A percentile compares a stretch with the other conserved stretches of the same genome.
Evolutionary conservation across 805 yeast genomes (phyloP).

Genomic region (Zygotorulaspora danielsina): DNA sequence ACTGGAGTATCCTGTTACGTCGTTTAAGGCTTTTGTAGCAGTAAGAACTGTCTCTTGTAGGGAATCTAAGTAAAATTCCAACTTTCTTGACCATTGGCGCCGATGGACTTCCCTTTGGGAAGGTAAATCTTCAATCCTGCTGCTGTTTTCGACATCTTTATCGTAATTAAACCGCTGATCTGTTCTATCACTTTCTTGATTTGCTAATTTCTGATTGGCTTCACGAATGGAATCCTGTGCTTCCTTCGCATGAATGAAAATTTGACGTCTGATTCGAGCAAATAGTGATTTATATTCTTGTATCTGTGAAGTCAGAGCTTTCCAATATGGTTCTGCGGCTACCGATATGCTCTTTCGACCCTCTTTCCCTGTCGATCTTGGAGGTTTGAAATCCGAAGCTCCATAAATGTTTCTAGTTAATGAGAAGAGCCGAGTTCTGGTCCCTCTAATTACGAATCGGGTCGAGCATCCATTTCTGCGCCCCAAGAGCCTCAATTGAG

Average conservation of each 20-base stretch:
- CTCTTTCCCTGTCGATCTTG: background rate
- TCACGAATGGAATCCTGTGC: slow-evolving; percentile 37
- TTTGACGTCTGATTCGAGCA: slow-evolving; percentile 15
- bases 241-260: slow-evolving; percentile 22
- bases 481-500: background rate
- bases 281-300: slow-evolving; percentile 8
- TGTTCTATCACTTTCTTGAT: slow-evolving; percentile 36
- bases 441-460: too few relatives aligned
- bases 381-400: slow-evolving; percentile 1
- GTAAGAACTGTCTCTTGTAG: slow-evolving; percentile 54
- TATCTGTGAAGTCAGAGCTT: slow-evolving; percentile 12
- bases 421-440: background rate
- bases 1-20: slow-evolving; percentile 83
- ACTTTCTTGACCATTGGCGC: slow-evolving; percentile 40
- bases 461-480: too few relatives aligned
- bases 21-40: slow-evolving; percentile 71
- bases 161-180: slow-evolving; percentile 35
- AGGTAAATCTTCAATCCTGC: slow-evolving; percentile 40
- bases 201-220: slow-evolving; percentile 37
- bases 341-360: slow-evolving; percentile 7
- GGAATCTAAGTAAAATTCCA: slow-evolving; percentile 50
- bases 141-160: slow-evolving; percentile 34
- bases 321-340: slow-evolving; percentile 15
- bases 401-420: background rate
- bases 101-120: slow-evolving; percentile 43